phyloP scores from a whole-genome alignment of 495 filamentous ascomycete species.

The Cercophora scortea region DNA sequence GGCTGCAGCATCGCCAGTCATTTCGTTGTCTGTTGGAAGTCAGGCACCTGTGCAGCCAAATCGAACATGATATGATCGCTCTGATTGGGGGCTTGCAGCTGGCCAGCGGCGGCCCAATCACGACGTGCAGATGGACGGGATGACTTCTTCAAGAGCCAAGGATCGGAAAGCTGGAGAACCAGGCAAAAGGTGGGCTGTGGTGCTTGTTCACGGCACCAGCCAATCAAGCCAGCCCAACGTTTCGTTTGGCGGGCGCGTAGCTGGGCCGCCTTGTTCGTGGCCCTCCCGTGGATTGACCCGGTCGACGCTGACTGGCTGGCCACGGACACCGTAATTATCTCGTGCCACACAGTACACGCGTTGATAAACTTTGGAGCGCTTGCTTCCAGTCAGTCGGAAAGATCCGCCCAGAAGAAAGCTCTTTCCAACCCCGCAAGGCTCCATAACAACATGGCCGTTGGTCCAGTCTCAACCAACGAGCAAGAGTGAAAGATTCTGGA shows the following conservation, averaged over 20 bases:
- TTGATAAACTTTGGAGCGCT: no score
- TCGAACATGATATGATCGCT: no score
- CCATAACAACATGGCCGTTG: no score
- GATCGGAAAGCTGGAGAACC: background rate
- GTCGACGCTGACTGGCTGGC: no score
- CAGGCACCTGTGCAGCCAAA: background rate
- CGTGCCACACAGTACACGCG: no score
- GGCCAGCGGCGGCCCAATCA: background rate
- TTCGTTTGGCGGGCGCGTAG: background rate
- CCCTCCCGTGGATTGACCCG: no score
- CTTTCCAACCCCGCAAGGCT: no score
- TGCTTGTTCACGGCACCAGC: background rate
- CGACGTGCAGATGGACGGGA: background rate
- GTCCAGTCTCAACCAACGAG: no score
- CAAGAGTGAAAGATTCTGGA: no score
- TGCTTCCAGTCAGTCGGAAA: no score
- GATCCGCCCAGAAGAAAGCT: no score
- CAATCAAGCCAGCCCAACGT: background rate
- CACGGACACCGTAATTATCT: no score
- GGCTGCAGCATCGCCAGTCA: background rate
- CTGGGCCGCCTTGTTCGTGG: background rate
- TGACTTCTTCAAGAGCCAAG: background rate
- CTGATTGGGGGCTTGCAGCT: background rate
- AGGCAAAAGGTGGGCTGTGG: background rate
- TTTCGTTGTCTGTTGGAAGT: background rate